Evolutionary conservation across 2,329 filamentous ascomycete species (phyloP).

Genomic region (Thielaviopsis ethacetica): DNA sequence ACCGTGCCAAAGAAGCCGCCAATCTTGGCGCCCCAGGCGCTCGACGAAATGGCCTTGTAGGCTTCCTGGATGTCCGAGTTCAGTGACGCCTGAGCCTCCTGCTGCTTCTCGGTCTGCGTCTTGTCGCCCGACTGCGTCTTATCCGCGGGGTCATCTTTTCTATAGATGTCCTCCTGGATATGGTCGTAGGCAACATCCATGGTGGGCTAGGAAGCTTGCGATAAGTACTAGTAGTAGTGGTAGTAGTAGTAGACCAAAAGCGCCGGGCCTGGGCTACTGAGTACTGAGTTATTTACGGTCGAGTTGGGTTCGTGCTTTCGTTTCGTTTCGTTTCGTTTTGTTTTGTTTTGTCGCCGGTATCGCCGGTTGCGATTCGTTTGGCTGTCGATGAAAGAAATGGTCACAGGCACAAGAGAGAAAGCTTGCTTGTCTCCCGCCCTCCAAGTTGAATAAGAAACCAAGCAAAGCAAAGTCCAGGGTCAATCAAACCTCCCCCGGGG

Average conservation of each 20-base stretch:
- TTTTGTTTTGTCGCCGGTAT: too few relatives aligned
- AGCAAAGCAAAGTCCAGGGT: too few relatives aligned
- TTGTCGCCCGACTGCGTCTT: constrained; percentile 15
- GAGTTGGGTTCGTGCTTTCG: too few relatives aligned
- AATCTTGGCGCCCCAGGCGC: constrained; percentile 77
- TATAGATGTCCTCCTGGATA: constrained; percentile 69
- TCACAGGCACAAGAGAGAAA: too few relatives aligned
- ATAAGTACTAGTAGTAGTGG: background rate
- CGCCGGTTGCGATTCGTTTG: too few relatives aligned
- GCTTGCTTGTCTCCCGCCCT: too few relatives aligned
- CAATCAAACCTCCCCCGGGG: too few relatives aligned
- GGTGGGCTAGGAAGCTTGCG: constrained; percentile 9
- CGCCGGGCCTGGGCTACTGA: too few relatives aligned
- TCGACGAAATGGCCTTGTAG: constrained; percentile 81
- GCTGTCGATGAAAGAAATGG: too few relatives aligned
- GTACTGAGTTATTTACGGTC: too few relatives aligned
- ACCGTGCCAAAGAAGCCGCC: constrained; percentile 82
- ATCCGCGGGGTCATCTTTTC: constrained; percentile 32
- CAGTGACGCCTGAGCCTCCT: constrained; percentile 36
- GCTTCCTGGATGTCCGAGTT: constrained; percentile 87
- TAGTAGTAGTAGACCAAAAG: background rate
- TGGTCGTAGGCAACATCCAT: constrained; percentile 99
- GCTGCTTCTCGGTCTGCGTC: constrained; percentile 24
- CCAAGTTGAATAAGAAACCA: too few relatives aligned
- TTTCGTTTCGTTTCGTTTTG: too few relatives aligned